Conservation (phyloP, 2,329 filamentous ascomycete species). For the Massarina eburnea region DNA sequence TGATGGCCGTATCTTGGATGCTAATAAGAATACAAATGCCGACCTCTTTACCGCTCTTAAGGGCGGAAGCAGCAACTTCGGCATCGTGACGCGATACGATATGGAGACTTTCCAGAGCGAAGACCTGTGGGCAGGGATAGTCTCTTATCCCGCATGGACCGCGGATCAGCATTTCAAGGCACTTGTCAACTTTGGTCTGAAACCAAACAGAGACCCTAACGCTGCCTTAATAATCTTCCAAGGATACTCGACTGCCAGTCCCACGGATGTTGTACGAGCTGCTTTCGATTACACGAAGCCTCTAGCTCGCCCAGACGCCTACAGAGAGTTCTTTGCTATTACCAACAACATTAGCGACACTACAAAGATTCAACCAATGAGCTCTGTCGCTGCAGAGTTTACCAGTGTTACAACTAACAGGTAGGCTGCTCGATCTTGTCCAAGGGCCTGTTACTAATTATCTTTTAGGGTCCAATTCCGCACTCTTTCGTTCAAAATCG, state of each 20-base stretch:
- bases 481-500: slow-evolving; percentile 26
- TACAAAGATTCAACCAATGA: slow-evolving; percentile 20
- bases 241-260: slow-evolving; percentile 4
- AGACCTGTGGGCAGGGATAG: slow-evolving; percentile 15
- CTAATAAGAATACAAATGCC: slow-evolving; percentile 11
- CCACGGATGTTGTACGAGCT: slow-evolving; percentile 10
- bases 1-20: slow-evolving; percentile 25
- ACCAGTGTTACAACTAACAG: slow-evolving; percentile 11
- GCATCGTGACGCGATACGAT: slow-evolving; percentile 27
- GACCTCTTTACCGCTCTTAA: slow-evolving; percentile 39
- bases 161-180: background rate
- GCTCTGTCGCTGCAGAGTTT: slow-evolving; percentile 15
- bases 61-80: slow-evolving; percentile 31
- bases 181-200: slow-evolving; percentile 7
- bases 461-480: slow-evolving; percentile 14
- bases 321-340: slow-evolving; percentile 20
- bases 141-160: background rate
- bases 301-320: slow-evolving; percentile 5
- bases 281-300: slow-evolving; percentile 8
- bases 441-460: background rate
- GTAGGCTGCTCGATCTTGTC: slow-evolving; percentile 2
- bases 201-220: slow-evolving; percentile 13
- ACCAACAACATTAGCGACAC: slow-evolving; percentile 15
- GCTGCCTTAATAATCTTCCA: slow-evolving; percentile 13
- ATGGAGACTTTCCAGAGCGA: slow-evolving; percentile 20